Evolutionary conservation across 108 stramenopile genomes (phyloP).

Genomic region (Aureococcus anophagefferens): DNA sequence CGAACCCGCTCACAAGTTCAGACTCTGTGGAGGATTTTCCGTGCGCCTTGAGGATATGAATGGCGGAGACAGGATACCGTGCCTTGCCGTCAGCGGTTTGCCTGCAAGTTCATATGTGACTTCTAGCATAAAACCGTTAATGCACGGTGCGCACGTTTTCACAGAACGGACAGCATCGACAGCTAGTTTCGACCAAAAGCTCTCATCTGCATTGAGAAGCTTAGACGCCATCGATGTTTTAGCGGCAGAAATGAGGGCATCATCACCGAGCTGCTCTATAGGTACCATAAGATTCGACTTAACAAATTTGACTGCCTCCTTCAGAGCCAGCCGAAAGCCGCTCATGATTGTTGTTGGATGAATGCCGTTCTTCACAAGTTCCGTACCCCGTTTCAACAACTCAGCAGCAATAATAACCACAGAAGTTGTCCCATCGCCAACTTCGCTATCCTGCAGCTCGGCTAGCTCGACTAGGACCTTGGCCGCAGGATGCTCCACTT

Average conservation of each 20-base stretch:
- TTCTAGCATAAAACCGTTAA: no score
- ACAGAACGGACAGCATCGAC: constrained; percentile 92
- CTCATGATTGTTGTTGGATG: constrained; percentile 97
- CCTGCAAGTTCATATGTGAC: no score
- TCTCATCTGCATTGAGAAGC: constrained; percentile 84
- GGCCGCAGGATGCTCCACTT: constrained; percentile 99
- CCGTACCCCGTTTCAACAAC: constrained; percentile 84
- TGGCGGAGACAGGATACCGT: constrained; percentile 86
- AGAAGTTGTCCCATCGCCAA: constrained; percentile 97
- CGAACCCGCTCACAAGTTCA: constrained; percentile 84
- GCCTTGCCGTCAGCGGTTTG: constrained; percentile 17
- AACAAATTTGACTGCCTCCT: constrained; percentile 88
- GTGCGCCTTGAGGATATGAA: constrained; percentile 98
- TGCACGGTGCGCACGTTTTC: constrained; percentile 33
- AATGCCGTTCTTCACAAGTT: constrained; percentile 68
- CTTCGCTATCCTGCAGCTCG: constrained; percentile 94
- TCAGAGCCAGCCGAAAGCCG: constrained; percentile 89
- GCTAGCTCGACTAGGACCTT: constrained; percentile 96
- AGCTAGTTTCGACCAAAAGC: constrained; percentile 86
- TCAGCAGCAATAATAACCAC: constrained; percentile 96
- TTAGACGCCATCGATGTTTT: constrained; percentile 92
- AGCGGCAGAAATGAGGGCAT: constrained; percentile 87
- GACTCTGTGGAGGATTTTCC: constrained; percentile 88
- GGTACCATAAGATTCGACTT: constrained; percentile 82
- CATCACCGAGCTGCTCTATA: constrained; percentile 60